Conservation (phyloP, 129 eudicot genomes). For the Smallanthus sonchifolius region DNA sequence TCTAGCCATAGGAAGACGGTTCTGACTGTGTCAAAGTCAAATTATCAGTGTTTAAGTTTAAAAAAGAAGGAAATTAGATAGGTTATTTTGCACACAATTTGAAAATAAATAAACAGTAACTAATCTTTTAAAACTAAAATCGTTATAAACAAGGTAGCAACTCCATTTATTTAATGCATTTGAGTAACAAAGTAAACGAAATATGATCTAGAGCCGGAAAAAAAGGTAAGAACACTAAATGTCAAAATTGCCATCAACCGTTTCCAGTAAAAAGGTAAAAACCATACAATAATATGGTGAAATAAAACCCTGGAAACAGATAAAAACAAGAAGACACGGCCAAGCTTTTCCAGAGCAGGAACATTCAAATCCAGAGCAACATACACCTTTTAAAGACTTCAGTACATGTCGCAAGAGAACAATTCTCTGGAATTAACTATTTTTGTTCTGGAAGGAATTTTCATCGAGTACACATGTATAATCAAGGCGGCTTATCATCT, state of each 20-base stretch:
- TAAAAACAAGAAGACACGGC: constrained; percentile 9
- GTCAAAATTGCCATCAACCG: constrained; percentile 27
- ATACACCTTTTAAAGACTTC: not conserved
- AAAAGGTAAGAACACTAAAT: constrained; percentile 6
- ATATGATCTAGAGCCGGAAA: not conserved
- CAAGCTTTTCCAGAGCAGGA: constrained; percentile 10
- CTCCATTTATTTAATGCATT: constrained; percentile 17
- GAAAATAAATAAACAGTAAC: no score
- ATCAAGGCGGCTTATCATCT: constrained; percentile 6
- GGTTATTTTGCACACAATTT: no score
- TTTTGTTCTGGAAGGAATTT: not conserved
- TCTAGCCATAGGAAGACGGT: no score
- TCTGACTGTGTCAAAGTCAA: no score
- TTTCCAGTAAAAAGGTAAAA: constrained; percentile 6
- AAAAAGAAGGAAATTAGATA: no score
- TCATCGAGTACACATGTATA: not conserved
- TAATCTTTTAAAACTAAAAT: not conserved
- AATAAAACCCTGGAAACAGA: constrained; percentile 20
- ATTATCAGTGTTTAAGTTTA: no score
- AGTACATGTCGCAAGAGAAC: not conserved
- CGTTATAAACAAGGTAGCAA: not conserved
- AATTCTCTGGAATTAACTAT: constrained; percentile 3
- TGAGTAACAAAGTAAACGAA: not conserved
- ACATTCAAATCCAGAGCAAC: constrained; percentile 12
- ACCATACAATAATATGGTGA: constrained; percentile 1